Evolutionary conservation across 1,284 basidiomycete genomes (phyloP).

Genomic region (Sanghuangporus sanghuang): DNA sequence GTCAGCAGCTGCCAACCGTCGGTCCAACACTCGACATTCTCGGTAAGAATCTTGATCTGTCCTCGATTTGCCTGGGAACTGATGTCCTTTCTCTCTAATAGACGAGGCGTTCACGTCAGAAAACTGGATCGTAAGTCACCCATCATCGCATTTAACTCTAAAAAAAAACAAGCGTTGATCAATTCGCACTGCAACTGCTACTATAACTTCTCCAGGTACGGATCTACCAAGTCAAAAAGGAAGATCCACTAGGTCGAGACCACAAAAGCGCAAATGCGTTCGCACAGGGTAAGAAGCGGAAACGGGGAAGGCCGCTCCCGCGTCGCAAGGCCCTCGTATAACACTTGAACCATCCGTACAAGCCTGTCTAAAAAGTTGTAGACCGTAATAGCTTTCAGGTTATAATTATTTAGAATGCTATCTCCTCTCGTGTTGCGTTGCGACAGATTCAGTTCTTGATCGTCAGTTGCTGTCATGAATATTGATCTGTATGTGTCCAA

Average conservation of each 20-base stretch:
- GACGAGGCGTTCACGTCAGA: slow-evolving; percentile 97
- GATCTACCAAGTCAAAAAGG: slow-evolving; percentile 95
- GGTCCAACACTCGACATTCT: slow-evolving; percentile 86
- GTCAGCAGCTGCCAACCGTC: slow-evolving; percentile 69
- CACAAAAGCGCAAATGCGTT: slow-evolving; percentile 86
- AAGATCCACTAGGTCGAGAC: slow-evolving; percentile 87
- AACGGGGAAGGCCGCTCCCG: slow-evolving; percentile 60
- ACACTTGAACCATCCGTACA: not conserved
- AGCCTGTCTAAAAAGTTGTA: not conserved
- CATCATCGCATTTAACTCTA: not conserved
- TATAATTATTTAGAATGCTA: not conserved
- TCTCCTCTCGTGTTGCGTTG: too few relatives aligned
- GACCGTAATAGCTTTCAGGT: not conserved
- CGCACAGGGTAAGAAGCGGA: slow-evolving; percentile 80
- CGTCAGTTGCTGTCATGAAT: too few relatives aligned
- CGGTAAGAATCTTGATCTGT: slow-evolving; percentile 42
- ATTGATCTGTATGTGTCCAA: too few relatives aligned
- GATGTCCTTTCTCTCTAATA: slow-evolving; percentile 25
- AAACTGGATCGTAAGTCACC: slow-evolving; percentile 86
- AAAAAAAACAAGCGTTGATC: not conserved
- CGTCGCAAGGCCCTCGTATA: slow-evolving; percentile 48
- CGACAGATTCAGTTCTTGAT: too few relatives aligned
- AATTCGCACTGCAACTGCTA: not conserved
- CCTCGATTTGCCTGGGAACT: not conserved
- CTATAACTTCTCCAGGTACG: slow-evolving; percentile 51